Evolutionary conservation across 352 stramenopile species (phyloP).

Genomic region (Globisporangium apiculatum): DNA sequence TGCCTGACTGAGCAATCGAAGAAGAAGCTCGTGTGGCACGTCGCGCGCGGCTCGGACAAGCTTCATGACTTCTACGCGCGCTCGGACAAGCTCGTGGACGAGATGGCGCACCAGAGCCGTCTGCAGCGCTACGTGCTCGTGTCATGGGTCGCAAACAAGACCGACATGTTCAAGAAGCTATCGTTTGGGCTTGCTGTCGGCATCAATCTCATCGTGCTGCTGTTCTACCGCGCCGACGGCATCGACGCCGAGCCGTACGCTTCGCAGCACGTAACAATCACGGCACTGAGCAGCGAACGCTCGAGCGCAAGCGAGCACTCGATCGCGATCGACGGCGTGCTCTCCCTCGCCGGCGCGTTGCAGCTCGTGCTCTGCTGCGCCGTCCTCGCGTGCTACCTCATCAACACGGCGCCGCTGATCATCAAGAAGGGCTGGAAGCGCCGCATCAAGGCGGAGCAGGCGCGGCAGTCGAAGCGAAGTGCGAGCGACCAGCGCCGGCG

Average conservation of each 20-base stretch:
- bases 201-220: constrained; percentile 53
- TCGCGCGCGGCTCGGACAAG: constrained; percentile 50
- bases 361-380: constrained; percentile 41
- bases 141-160: constrained; percentile 28
- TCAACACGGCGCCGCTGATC: constrained; percentile 57
- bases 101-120: constrained; percentile 64
- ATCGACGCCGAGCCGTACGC: constrained; percentile 50
- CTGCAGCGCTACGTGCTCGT: constrained; percentile 28
- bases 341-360: constrained; percentile 42
- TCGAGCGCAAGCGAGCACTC: constrained; percentile 11
- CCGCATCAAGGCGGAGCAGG: constrained; percentile 32
- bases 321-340: constrained; percentile 21
- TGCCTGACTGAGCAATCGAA: constrained; percentile 69
- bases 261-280: constrained; percentile 27
- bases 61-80: constrained; percentile 60
- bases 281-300: constrained; percentile 4
- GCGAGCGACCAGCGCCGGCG: constrained; percentile 21
- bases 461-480: constrained; percentile 32
- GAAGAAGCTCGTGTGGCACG: constrained; percentile 59
- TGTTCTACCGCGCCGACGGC: constrained; percentile 51
- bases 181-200: constrained; percentile 42
- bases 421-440: constrained; percentile 71
- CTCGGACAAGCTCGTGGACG: constrained; percentile 60
- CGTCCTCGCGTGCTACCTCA: constrained; percentile 50
- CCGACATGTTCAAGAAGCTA: constrained; percentile 38